A percentile compares a stretch with the other conserved stretches of the same genome.
Evolutionary conservation across 2,329 filamentous ascomycete genomes (phyloP).

Genomic region (Sporothrix pallida): DNA sequence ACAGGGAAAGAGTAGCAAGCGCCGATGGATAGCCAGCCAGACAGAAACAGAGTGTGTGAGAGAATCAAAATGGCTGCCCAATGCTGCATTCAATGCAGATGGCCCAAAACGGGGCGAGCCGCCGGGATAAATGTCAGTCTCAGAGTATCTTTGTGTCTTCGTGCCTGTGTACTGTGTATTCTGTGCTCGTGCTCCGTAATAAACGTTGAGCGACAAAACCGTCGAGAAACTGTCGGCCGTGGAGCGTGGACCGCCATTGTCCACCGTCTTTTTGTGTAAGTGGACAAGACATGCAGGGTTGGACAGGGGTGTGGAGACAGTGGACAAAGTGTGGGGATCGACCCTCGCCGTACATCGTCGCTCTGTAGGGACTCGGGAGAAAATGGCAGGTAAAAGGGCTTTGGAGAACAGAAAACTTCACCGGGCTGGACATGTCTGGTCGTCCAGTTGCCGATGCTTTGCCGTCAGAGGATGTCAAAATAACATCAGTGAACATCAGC

Average conservation of each 20-base stretch:
- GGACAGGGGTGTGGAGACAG: slow-evolving; percentile 13
- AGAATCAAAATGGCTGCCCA: slow-evolving; percentile 27
- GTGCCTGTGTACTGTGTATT: background rate
- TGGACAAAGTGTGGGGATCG: slow-evolving; percentile 26
- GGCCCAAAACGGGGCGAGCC: slow-evolving; percentile 18
- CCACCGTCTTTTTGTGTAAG: slow-evolving; percentile 27
- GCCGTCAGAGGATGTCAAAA: background rate
- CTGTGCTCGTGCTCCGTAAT: slow-evolving; percentile 2
- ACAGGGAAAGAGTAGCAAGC: background rate
- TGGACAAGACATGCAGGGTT: background rate
- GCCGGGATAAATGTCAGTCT: slow-evolving; percentile 10
- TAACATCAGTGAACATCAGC: background rate
- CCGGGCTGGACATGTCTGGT: background rate
- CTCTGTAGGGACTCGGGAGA: slow-evolving; percentile 23
- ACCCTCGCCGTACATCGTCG: slow-evolving; percentile 3
- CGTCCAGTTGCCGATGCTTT: background rate
- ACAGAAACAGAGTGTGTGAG: background rate
- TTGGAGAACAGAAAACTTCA: background rate
- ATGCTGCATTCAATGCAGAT: slow-evolving; percentile 29
- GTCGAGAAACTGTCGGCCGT: no score
- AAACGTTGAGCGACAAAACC: background rate
- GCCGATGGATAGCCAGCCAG: slow-evolving; percentile 5
- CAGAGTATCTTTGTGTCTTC: background rate
- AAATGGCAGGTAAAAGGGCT: background rate
- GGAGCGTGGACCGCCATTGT: no score